These are phyloP conservation scores for Phytophthora ramorum DNA, from an alignment of 352 stramenopile species.

Conservation along the genomic window DNA sequence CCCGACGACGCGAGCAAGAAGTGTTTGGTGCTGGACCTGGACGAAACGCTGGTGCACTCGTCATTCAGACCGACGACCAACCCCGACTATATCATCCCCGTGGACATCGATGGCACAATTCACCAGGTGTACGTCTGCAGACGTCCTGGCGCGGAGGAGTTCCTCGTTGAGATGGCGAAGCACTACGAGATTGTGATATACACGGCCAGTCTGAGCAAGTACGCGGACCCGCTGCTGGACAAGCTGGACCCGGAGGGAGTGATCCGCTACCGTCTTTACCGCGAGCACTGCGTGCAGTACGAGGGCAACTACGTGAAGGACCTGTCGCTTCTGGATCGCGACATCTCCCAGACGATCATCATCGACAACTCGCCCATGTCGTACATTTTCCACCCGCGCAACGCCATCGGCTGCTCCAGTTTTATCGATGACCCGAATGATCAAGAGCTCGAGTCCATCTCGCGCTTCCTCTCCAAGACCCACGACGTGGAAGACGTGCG, in stretches of 20 bases:
- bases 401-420: slow-evolving; percentile 81
- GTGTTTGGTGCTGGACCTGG: slow-evolving; percentile 95
- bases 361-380: slow-evolving; percentile 99
- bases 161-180: slow-evolving; percentile 96
- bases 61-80: slow-evolving; percentile 95
- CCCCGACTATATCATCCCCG: slow-evolving; percentile 97
- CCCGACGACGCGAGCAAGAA: slow-evolving; percentile 81
- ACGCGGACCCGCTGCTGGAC: slow-evolving; percentile 97
- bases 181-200: slow-evolving; percentile 99
- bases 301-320: slow-evolving; percentile 98
- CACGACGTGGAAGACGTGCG: slow-evolving; percentile 67
- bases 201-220: slow-evolving; percentile 97
- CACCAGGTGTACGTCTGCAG: slow-evolving; percentile 93
- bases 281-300: slow-evolving; percentile 96
- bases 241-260: slow-evolving; percentile 92
- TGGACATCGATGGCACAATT: slow-evolving; percentile 93
- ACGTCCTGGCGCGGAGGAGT: slow-evolving; percentile 95
- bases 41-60: slow-evolving; percentile 98
- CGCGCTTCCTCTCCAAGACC: slow-evolving; percentile 66
- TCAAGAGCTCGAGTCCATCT: slow-evolving; percentile 88
- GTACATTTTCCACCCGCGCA: slow-evolving; percentile 97
- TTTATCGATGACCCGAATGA: slow-evolving; percentile 94
- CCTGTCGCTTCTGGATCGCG: slow-evolving; percentile 93
- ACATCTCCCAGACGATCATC: slow-evolving; percentile 96
- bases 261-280: slow-evolving; percentile 92